A percentile compares a stretch with the other conserved stretches of the same genome.
These are phyloP conservation scores for Taphrina flavorubra DNA, from an alignment of 1,139 yeast genomes.

Conservation along the genomic window DNA sequence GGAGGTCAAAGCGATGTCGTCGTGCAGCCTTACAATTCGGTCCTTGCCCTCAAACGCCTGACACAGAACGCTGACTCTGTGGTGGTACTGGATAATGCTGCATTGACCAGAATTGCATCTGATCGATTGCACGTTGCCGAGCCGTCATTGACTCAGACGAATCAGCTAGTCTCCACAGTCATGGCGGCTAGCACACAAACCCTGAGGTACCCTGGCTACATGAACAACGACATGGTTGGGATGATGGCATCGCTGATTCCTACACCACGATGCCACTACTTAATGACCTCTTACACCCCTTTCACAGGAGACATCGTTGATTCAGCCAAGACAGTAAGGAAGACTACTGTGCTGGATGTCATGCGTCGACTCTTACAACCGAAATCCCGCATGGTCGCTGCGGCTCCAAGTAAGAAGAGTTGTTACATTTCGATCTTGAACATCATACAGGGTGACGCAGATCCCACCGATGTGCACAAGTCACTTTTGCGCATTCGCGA, in stretches of 20 bases:
- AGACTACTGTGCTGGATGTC: constrained; percentile 83
- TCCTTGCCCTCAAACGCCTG: constrained; percentile 77
- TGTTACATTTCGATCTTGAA: constrained; percentile 75
- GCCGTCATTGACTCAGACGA: constrained; percentile 71
- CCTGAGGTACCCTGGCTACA: constrained; percentile 85
- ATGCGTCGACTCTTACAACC: constrained; percentile 81
- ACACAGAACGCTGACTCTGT: constrained; percentile 86
- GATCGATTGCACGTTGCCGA: constrained; percentile 56
- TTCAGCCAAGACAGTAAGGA: constrained; percentile 65
- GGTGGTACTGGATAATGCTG: constrained; percentile 87
- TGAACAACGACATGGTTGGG: constrained; percentile 85
- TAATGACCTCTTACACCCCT: constrained; percentile 87
- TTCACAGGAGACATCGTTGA: constrained; percentile 69
- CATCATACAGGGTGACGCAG: constrained; percentile 73
- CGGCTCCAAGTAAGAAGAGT: constrained; percentile 53
- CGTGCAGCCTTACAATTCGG: constrained; percentile 92
- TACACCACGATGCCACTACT: constrained; percentile 85
- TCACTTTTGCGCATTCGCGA: constrained; percentile 79
- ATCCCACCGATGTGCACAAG: constrained; percentile 77
- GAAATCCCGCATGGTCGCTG: constrained; percentile 72
- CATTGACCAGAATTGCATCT: constrained; percentile 71
- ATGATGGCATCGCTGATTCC: constrained; percentile 84
- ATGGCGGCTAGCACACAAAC: constrained; percentile 87
- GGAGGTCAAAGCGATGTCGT: constrained; percentile 88
- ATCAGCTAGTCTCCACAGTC: constrained; percentile 79